A percentile compares a stretch with the other conserved stretches of the same genome.
phyloP scores from a whole-genome alignment of 2,329 filamentous ascomycete species.

The Diaporthe nobilis region DNA sequence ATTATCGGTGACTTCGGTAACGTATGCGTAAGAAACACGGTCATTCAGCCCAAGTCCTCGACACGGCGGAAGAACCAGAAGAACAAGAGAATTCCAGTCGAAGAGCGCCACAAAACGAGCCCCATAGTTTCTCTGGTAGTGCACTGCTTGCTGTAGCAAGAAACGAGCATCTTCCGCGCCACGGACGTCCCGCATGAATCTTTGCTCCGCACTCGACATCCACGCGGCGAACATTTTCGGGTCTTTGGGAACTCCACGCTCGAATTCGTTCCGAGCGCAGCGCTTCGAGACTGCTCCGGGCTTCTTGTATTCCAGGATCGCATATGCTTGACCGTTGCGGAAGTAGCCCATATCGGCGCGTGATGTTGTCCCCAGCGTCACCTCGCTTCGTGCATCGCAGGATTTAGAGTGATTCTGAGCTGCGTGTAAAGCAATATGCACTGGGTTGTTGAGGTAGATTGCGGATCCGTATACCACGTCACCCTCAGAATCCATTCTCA shows the following conservation, averaged over 20 bases:
- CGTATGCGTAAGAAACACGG: constrained; percentile 1
- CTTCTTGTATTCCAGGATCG: constrained; percentile 17
- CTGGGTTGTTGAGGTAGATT: constrained; percentile 10
- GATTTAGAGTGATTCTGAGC: constrained; percentile 5
- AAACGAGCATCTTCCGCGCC: background rate
- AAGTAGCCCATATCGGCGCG: constrained; percentile 11
- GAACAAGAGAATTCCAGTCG: constrained; percentile 10
- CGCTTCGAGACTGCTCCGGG: background rate
- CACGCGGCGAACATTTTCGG: background rate
- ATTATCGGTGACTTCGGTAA: constrained; percentile 18
- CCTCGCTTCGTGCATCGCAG: constrained; percentile 13
- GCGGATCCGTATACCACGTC: constrained; percentile 5
- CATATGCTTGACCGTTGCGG: background rate
- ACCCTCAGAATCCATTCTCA: constrained; percentile 10
- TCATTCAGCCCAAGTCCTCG: background rate
- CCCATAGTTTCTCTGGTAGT: background rate
- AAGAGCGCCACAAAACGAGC: constrained; percentile 14
- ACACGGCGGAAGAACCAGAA: background rate
- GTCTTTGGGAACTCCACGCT: constrained; percentile 4
- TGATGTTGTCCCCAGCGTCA: background rate
- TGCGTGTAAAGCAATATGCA: constrained; percentile 3
- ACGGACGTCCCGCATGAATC: background rate
- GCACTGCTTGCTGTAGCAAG: constrained; percentile 21
- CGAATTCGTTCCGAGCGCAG: background rate
- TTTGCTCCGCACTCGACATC: constrained; percentile 1